Evolutionary conservation across 352 stramenopile genomes (phyloP), one percentile per base, ranked within the genome.

Genomic region (Phytophthora kernoviae): DNA sequence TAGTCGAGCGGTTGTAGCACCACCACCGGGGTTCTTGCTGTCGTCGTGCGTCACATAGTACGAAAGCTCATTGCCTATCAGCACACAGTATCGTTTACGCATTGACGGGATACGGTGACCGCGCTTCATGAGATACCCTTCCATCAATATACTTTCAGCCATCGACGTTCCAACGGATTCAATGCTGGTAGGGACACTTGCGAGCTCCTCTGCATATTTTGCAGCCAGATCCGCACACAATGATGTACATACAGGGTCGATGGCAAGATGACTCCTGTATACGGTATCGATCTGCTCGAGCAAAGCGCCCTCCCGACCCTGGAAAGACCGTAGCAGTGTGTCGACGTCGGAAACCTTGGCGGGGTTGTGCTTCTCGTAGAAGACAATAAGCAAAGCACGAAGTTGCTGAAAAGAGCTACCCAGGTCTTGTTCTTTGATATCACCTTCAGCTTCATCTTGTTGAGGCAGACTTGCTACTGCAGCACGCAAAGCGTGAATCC

Each of bases 301-400:
- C 0, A 93, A 51, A 18, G 70, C 61, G 7, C 54, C 54, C 51
- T 93, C 84, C 1, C 78, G 65, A 8, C 81, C 84, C 37, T 71
- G 24, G 37, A 90, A 93, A 0, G 76, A 77, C 0, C 70, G 61
- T n/a, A 93, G 53, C 2, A 93, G 49, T 1, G 65, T 65, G 9
- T 81, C 74, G 0, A 98, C 91, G 10, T 98, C 90, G 0, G 55
- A 52, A 3, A 91, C 66, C 43, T 98, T 98, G 20, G 86, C 79
- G 1, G 90, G 86, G 54, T 96, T 90, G 54, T 98, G 86, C 21
- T 88, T 87, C 54, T 92, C 75, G 58, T 98, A 98, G 44, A 98
- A 98, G 15, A 51, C 68, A 0, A 87, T 41, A 20, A 98, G 62
- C 0, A 73, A 58, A 9, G 56, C 54, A 24, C 79, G 75, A 26